phyloP scores from a whole-genome alignment of 2,329 filamentous ascomycete genomes.

The Aspergillus sp. region DNA sequence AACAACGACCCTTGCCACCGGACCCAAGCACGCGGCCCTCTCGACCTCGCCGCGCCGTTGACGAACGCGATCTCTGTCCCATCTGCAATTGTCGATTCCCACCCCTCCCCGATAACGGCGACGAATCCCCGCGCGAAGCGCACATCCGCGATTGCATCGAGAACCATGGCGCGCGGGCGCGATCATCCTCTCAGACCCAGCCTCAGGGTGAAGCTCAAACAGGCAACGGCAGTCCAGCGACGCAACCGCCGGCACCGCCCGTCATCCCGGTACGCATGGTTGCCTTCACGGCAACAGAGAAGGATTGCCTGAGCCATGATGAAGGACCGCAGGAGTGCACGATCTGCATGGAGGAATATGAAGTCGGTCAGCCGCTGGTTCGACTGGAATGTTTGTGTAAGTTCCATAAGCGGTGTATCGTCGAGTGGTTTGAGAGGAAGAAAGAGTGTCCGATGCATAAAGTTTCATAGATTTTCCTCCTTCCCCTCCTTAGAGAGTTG shows the following conservation, averaged over 20 bases:
- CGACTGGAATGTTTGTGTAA: slow-evolving; percentile 57
- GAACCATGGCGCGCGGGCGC: slow-evolving; percentile 20
- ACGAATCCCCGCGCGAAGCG: slow-evolving; percentile 35
- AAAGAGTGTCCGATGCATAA: slow-evolving; percentile 56
- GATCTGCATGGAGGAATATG: slow-evolving; percentile 59
- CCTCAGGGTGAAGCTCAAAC: background rate
- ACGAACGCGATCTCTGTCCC: slow-evolving; percentile 41
- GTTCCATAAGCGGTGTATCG: slow-evolving; percentile 54
- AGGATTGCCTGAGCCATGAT: slow-evolving; percentile 51
- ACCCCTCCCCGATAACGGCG: slow-evolving; percentile 28
- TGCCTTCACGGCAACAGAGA: slow-evolving; percentile 52
- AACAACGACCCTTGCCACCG: slow-evolving; percentile 3
- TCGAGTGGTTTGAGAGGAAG: slow-evolving; percentile 52
- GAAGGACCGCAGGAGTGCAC: slow-evolving; percentile 50
- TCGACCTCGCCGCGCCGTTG: slow-evolving; percentile 17
- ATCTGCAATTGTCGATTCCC: slow-evolving; percentile 37
- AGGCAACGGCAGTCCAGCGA: slow-evolving; percentile 7
- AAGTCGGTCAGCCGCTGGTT: slow-evolving; percentile 51
- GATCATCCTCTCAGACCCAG: slow-evolving; percentile 9
- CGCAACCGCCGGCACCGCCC: slow-evolving; percentile 10
- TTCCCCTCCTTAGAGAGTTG: background rate
- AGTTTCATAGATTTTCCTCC: slow-evolving; percentile 9
- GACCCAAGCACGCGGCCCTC: slow-evolving; percentile 1
- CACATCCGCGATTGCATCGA: slow-evolving; percentile 41
- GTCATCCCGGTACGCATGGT: slow-evolving; percentile 29